These are phyloP conservation scores for Aspergillus tamarii DNA, from an alignment of 2,329 filamentous ascomycete genomes.

Conservation along the genomic window DNA sequence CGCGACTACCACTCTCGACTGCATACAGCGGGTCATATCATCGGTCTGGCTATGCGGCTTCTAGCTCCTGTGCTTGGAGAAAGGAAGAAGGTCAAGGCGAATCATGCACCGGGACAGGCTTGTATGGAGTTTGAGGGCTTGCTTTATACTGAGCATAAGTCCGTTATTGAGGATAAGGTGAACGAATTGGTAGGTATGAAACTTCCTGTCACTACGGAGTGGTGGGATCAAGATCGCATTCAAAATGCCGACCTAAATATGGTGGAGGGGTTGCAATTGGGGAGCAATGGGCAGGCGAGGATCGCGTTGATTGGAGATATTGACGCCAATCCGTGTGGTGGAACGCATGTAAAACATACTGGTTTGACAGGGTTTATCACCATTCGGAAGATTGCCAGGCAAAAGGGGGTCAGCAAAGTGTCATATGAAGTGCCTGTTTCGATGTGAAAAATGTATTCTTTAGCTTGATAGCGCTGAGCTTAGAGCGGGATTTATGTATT, in stretches of 20 bases:
- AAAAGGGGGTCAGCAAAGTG: slow-evolving; percentile 33
- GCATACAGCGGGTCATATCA: slow-evolving; percentile 35
- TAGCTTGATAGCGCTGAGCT: neutral
- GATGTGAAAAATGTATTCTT: neutral
- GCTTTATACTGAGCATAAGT: slow-evolving; percentile 33
- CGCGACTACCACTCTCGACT: slow-evolving; percentile 34
- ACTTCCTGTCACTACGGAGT: slow-evolving; percentile 27
- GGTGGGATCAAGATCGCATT: slow-evolving; percentile 26
- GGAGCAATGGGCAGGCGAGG: slow-evolving; percentile 25
- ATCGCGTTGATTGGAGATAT: slow-evolving; percentile 34
- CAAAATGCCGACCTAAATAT: slow-evolving; percentile 12
- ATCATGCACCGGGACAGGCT: slow-evolving; percentile 32
- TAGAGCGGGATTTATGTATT: neutral
- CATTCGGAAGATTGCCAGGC: slow-evolving; percentile 33
- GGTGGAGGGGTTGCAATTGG: slow-evolving; percentile 21
- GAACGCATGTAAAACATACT: slow-evolving; percentile 33
- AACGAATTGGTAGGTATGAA: slow-evolving; percentile 28
- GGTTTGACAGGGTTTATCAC: slow-evolving; percentile 26
- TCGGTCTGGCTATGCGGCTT: slow-evolving; percentile 33
- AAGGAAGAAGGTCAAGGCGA: slow-evolving; percentile 34
- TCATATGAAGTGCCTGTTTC: slow-evolving; percentile 28
- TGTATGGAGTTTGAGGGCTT: slow-evolving; percentile 34
- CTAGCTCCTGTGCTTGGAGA: slow-evolving; percentile 23
- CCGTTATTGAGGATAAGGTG: slow-evolving; percentile 32
- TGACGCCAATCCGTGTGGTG: slow-evolving; percentile 35